These are phyloP conservation scores for Knoxia roxburghii DNA, from an alignment of 257 asterid species.

Conservation along the genomic window DNA sequence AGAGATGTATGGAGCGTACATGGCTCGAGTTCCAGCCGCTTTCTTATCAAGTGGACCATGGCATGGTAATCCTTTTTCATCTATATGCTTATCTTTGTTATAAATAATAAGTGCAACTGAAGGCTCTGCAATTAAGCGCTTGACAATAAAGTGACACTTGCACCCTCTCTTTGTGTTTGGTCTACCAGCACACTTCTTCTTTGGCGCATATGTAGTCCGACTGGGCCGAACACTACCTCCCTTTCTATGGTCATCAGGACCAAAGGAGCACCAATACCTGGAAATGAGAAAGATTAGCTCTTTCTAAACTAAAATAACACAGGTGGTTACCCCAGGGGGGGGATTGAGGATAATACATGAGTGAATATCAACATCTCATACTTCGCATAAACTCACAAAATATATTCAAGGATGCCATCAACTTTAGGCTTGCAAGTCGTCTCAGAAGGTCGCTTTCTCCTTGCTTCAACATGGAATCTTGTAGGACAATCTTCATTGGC, in stretches of 20 bases:
- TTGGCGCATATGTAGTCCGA: slow-evolving; percentile 64
- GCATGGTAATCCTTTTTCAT: slow-evolving; percentile 78
- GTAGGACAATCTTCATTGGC: slow-evolving; percentile 85
- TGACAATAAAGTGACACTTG: slow-evolving; percentile 89
- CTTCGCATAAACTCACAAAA: slow-evolving; percentile 38
- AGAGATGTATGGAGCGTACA: slow-evolving; percentile 97
- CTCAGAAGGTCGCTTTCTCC: slow-evolving; percentile 60
- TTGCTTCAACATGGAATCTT: slow-evolving; percentile 87
- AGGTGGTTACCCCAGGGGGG: background rate
- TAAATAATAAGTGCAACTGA: slow-evolving; percentile 80
- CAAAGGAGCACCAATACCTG: slow-evolving; percentile 99
- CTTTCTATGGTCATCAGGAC: slow-evolving; percentile 91
- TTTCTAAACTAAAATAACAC: background rate
- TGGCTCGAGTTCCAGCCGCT: slow-evolving; percentile 92
- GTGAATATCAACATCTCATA: background rate
- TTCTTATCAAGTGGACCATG: slow-evolving; percentile 90
- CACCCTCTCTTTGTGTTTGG: slow-evolving; percentile 99
- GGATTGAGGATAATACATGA: background rate
- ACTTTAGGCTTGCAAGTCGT: slow-evolving; percentile 74
- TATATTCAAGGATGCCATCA: slow-evolving; percentile 92
- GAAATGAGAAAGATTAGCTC: slow-evolving; percentile 16
- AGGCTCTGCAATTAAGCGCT: slow-evolving; percentile 88
- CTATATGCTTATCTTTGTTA: slow-evolving; percentile 82
- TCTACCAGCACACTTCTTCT: slow-evolving; percentile 78
- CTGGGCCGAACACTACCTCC: slow-evolving; percentile 94